A percentile compares a stretch with the other conserved stretches of the same genome.
phyloP scores from a whole-genome alignment of 208 protist species.

The Eutreptiella sp. region DNA sequence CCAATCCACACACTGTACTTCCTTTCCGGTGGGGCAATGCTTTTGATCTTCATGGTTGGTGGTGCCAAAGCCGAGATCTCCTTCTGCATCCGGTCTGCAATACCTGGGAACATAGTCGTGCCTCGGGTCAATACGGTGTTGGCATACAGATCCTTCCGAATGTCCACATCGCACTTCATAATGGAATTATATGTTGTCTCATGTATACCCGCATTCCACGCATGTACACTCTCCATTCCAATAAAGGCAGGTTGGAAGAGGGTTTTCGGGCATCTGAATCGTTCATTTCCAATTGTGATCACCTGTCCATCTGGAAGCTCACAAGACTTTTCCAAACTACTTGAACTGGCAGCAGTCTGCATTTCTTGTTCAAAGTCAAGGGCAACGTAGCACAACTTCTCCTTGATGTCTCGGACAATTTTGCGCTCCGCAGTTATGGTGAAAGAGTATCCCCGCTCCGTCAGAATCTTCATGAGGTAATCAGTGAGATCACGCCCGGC shows the following conservation, averaged over 20 bases:
- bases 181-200: constrained; percentile 76
- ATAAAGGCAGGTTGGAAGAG: constrained; percentile 75
- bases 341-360: constrained; percentile 33
- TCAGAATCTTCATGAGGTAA: constrained; percentile 56
- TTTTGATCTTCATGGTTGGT: constrained; percentile 66
- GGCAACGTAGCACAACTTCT: constrained; percentile 47
- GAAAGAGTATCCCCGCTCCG: constrained; percentile 69
- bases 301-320: constrained; percentile 68
- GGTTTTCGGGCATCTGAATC: constrained; percentile 58
- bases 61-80: constrained; percentile 58
- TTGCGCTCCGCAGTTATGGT: constrained; percentile 63
- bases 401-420: constrained; percentile 69
- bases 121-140: constrained; percentile 68
- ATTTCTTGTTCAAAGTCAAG: constrained; percentile 52
- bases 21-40: constrained; percentile 66
- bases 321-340: constrained; percentile 41
- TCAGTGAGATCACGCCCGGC: constrained; percentile 68
- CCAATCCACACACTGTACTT: constrained; percentile 79
- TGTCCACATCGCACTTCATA: constrained; percentile 59
- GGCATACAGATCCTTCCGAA: constrained; percentile 59
- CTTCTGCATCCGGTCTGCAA: constrained; percentile 75
- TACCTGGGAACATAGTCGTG: constrained; percentile 68
- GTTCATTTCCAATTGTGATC: constrained; percentile 18
- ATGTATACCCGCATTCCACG: constrained; percentile 74
- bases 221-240: constrained; percentile 54